Evolutionary conservation across 257 asterid genomes (phyloP).

Genomic region (Nemophila menziesii): DNA sequence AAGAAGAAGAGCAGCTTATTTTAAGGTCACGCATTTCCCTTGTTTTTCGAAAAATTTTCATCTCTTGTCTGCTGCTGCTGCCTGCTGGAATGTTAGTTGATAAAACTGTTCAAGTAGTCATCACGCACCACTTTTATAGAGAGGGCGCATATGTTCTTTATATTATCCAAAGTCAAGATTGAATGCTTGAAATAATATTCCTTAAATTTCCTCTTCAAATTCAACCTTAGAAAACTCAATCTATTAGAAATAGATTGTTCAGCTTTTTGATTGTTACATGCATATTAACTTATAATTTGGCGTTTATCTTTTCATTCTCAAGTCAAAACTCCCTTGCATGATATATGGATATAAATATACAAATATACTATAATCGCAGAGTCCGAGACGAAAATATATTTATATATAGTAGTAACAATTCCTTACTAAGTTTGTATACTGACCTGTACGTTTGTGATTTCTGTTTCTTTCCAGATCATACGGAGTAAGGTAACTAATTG

Average conservation of each 20-base stretch:
- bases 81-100: background rate
- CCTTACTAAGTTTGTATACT: too few relatives aligned
- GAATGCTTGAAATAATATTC: background rate
- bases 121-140: background rate
- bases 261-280: background rate
- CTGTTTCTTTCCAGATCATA: too few relatives aligned
- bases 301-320: background rate
- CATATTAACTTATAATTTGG: background rate
- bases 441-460: too few relatives aligned
- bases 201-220: background rate
- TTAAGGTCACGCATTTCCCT: too few relatives aligned
- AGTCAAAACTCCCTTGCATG: too few relatives aligned
- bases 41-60: background rate
- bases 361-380: background rate
- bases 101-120: background rate
- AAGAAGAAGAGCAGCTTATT: too few relatives aligned
- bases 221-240: too few relatives aligned
- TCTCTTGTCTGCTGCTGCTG: background rate
- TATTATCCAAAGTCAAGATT: background rate
- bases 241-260: background rate
- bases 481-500: too few relatives aligned
- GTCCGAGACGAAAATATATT: background rate
- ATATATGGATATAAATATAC: background rate
- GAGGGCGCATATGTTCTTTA: background rate
- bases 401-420: background rate